phyloP scores from a whole-genome alignment of 441 rosid species.

The Jatropha multifida region DNA sequence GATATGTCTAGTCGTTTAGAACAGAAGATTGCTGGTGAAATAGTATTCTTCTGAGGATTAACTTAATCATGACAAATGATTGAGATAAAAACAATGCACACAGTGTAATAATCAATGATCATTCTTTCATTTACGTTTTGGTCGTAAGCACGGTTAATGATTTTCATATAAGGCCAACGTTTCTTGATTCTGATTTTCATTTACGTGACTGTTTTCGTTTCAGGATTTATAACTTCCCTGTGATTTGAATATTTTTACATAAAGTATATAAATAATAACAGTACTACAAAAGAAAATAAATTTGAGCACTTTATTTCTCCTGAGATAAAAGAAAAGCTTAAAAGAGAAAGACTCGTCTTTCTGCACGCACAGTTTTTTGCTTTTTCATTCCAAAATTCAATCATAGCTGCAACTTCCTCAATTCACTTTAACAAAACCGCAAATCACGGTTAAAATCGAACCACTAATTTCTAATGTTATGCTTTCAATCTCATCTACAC shows the following conservation, averaged over 20 bases:
- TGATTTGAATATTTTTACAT: too few species aligned
- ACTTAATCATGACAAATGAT: constrained; percentile 24
- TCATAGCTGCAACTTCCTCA: constrained; percentile 21
- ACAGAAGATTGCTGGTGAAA: constrained; percentile 6
- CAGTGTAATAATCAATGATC: constrained; percentile 15
- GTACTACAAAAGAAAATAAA: background rate
- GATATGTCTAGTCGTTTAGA: background rate
- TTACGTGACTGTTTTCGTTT: too few species aligned
- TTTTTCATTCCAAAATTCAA: constrained; percentile 10
- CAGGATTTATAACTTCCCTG: too few species aligned
- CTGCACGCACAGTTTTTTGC: constrained; percentile 6
- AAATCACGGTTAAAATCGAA: constrained; percentile 21
- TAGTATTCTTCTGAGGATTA: constrained; percentile 8
- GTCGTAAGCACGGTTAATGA: background rate
- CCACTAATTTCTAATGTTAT: background rate
- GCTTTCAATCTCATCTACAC: constrained; percentile 4
- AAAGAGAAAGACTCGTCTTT: constrained; percentile 5
- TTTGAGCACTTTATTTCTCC: background rate
- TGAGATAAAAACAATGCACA: constrained; percentile 10
- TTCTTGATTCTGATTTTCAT: too few species aligned
- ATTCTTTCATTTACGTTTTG: constrained; percentile 5
- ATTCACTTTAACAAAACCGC: constrained; percentile 20
- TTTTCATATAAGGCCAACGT: too few species aligned
- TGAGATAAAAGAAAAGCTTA: background rate
- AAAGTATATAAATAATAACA: too few species aligned